Percentiles rank a stretch among this genome's conserved stretches.
Conservation (phyloP, 2,329 filamentous ascomycete species). For the Botrytis squamosa region DNA sequence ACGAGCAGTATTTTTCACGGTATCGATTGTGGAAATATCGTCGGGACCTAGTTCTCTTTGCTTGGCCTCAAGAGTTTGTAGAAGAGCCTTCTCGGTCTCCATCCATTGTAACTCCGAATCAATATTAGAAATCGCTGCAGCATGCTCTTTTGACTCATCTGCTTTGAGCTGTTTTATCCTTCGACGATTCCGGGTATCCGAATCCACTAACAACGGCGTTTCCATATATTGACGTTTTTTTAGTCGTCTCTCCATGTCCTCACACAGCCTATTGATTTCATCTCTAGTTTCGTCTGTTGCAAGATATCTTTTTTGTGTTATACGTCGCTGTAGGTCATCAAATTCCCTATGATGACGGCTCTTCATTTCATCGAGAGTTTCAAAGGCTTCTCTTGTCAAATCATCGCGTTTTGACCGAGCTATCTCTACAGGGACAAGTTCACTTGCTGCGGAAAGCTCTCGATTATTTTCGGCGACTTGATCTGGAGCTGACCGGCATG, state of each 20-base stretch:
- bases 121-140: not conserved
- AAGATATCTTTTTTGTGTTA: not conserved
- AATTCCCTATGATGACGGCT: not conserved
- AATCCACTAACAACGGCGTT: not conserved
- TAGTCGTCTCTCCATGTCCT: not conserved
- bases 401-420: not conserved
- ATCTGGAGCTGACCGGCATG: not conserved
- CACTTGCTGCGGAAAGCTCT: not conserved
- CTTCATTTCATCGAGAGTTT: not conserved
- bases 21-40: slow-evolving; percentile 23
- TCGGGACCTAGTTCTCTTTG: slow-evolving; percentile 19
- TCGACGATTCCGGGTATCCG: not conserved
- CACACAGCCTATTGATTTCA: not conserved
- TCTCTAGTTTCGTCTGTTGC: not conserved
- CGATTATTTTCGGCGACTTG: not conserved
- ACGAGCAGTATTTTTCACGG: slow-evolving; percentile 21
- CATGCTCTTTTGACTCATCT: not conserved
- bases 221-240: not conserved
- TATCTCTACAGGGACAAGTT: not conserved
- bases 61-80: slow-evolving; percentile 14
- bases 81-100: not conserved
- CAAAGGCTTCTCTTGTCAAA: not conserved
- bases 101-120: slow-evolving; percentile 9
- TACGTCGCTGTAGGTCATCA: not conserved
- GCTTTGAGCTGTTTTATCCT: not conserved